Base-by-base conservation (phyloP, 1,284 basidiomycete genomes). In the Fomitopsis pinicola region DNA sequence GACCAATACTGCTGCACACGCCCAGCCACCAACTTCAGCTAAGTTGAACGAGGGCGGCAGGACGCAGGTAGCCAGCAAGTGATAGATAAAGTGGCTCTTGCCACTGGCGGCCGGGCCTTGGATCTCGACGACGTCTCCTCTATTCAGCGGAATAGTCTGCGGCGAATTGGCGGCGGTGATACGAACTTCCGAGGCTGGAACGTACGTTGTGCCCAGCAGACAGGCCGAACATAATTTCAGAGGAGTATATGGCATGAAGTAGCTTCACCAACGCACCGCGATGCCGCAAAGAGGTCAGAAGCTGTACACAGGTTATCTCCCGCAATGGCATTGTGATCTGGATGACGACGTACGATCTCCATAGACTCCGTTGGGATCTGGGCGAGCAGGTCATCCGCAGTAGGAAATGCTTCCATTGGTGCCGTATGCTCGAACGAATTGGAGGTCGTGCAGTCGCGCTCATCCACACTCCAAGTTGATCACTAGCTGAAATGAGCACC, bases 81-180 rank as follows among this genome's bases (percentile, higher is more conserved):
- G 81, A 70, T 89, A 88, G 28, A 91, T 73, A 10, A 94, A 73
- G 62, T 89, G 86, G 1, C 88, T 87, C 73, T 94, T 94, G 42
- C 90, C 92, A 17, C 86, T 85, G 22, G 80, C 80, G 2, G 90
- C 77, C 5, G 87, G 81, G 1, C 91, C 92, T 72, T 92, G 88
- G 42, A 94, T 79, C 72, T 91, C 88, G 67, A 93, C 73, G 46
- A 91, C 78, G 72, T 91, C 84, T 35, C 86, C 86, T 26, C 76
- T 75, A 44, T 74, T 72, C 38, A 83, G 28, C 28, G 28, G 17
- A 17, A 33, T 15, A 33, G 48, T 28, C 5, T 33, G 48, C 5
- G 28, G 28, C 15, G 28, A 4, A 17, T 33, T 33, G 28, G 26
- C 26, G 28, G 28, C 48, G 36, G 68, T 66, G 42, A 72, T 65